A percentile compares a stretch with the other conserved stretches of the same genome.
Evolutionary conservation across 2,329 filamentous ascomycete genomes (phyloP).

Genomic region (Hypoxylon sp.): DNA sequence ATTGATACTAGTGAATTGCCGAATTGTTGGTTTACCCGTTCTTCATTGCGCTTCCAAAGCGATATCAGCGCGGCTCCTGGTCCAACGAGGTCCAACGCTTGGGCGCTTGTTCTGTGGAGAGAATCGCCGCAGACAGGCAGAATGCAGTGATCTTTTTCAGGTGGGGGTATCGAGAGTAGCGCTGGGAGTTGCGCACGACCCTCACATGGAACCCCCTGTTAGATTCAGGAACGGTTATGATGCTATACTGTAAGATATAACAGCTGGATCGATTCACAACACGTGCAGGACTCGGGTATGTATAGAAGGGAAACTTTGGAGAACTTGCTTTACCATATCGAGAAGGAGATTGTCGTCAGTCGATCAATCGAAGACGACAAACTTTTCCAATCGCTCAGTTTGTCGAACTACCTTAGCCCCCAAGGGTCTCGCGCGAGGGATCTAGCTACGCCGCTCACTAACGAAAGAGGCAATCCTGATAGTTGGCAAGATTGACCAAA

Average conservation of each 20-base stretch:
- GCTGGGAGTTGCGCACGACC: background rate
- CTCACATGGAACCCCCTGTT: conserved; percentile 15
- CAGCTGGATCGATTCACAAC: conserved; percentile 13
- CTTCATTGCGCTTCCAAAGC: conserved; percentile 1
- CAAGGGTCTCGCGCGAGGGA: conserved; percentile 11
- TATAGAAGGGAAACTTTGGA: background rate
- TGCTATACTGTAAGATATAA: conserved; percentile 1
- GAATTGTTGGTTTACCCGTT: background rate
- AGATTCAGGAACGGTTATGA: conserved; percentile 9
- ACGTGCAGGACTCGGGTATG: conserved; percentile 21
- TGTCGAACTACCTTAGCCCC: conserved; percentile 1
- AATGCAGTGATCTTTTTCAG: conserved; percentile 36
- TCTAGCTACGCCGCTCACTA: conserved; percentile 22
- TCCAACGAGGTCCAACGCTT: conserved; percentile 15
- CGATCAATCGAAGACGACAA: conserved; percentile 29
- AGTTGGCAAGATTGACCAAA: conserved; percentile 10
- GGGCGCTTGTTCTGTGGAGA: conserved; percentile 23
- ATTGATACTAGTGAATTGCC: conserved; percentile 3
- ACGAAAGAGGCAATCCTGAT: conserved; percentile 31
- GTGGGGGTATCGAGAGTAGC: conserved; percentile 2
- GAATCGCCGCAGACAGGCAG: background rate
- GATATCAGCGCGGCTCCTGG: conserved; percentile 33
- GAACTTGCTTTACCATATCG: conserved; percentile 1
- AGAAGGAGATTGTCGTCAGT: conserved; percentile 18
- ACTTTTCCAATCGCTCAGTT: conserved; percentile 13